These are phyloP conservation scores for Gossypium trilobum DNA, from an alignment of 441 rosid species.

Conservation along the genomic window DNA sequence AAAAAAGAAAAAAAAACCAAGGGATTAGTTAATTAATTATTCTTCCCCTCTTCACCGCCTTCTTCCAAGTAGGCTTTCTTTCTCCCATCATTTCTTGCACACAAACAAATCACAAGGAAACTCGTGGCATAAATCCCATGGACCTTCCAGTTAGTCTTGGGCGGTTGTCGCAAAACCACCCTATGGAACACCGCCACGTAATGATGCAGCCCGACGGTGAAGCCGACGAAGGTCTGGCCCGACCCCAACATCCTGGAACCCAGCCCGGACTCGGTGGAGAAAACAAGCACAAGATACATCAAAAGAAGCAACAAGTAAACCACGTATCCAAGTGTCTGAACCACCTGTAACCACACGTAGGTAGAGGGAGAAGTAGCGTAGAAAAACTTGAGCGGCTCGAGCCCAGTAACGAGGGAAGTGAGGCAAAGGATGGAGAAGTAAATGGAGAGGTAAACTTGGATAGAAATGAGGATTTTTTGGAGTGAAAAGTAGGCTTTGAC, in stretches of 20 bases:
- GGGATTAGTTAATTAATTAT: slow-evolving; percentile 31
- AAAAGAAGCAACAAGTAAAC: slow-evolving; percentile 59
- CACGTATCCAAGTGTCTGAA: slow-evolving; percentile 72
- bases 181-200: slow-evolving; percentile 84
- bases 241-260: slow-evolving; percentile 54
- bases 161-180: slow-evolving; percentile 67
- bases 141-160: slow-evolving; percentile 79
- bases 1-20: too few relatives aligned
- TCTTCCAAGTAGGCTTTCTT: slow-evolving; percentile 87
- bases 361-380: slow-evolving; percentile 66
- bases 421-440: slow-evolving; percentile 80
- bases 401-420: slow-evolving; percentile 63
- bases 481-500: slow-evolving; percentile 84
- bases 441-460: slow-evolving; percentile 85
- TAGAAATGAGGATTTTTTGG: slow-evolving; percentile 65
- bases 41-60: slow-evolving; percentile 82
- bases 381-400: slow-evolving; percentile 77
- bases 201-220: slow-evolving; percentile 75
- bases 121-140: slow-evolving; percentile 88
- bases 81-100: slow-evolving; percentile 60
- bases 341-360: slow-evolving; percentile 58
- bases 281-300: slow-evolving; percentile 68
- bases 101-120: slow-evolving; percentile 58
- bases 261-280: slow-evolving; percentile 59
- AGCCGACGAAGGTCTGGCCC: slow-evolving; percentile 66